These are phyloP conservation scores for Ophiocordyceps camponoti-floridani DNA, from an alignment of 2,329 filamentous ascomycete genomes.

Conservation along the genomic window DNA sequence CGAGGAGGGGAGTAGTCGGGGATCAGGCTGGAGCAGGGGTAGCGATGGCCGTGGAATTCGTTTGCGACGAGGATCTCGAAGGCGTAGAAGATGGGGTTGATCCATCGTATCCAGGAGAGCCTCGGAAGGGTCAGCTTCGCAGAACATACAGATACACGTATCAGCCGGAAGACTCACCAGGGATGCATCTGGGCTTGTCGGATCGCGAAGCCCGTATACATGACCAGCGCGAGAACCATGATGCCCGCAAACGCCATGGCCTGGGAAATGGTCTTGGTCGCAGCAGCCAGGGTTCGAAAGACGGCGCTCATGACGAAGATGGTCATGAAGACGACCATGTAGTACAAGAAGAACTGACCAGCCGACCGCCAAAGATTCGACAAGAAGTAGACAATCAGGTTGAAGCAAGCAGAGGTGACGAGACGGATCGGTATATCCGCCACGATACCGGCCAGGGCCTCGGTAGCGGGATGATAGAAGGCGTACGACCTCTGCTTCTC, in stretches of 20 bases:
- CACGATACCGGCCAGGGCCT: constrained; percentile 72
- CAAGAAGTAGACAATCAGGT: constrained; percentile 73
- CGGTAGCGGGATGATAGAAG: constrained; percentile 75
- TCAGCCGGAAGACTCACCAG: constrained; percentile 52
- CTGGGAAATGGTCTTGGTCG: constrained; percentile 51
- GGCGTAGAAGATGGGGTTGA: constrained; percentile 62
- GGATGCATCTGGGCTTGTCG: constrained; percentile 51
- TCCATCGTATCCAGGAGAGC: constrained; percentile 60
- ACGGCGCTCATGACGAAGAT: constrained; percentile 73
- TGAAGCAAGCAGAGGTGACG: constrained; percentile 57
- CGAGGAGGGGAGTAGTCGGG: constrained; percentile 10
- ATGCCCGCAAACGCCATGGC: constrained; percentile 42
- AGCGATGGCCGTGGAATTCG: constrained; percentile 54
- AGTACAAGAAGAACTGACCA: constrained; percentile 71
- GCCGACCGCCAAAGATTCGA: constrained; percentile 58
- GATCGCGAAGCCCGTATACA: constrained; percentile 53
- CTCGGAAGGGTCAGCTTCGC: constrained; percentile 25
- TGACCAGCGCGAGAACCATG: constrained; percentile 47
- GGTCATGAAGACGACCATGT: constrained; percentile 55
- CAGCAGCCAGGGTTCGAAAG: constrained; percentile 64
- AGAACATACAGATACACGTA: constrained; percentile 45
- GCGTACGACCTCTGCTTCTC: constrained; percentile 81
- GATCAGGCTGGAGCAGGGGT: constrained; percentile 11
- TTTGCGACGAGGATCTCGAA: constrained; percentile 73
- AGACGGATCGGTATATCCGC: constrained; percentile 70